Base-by-base conservation (phyloP, 106 monocot genomes). In the Acorus gramineus region DNA sequence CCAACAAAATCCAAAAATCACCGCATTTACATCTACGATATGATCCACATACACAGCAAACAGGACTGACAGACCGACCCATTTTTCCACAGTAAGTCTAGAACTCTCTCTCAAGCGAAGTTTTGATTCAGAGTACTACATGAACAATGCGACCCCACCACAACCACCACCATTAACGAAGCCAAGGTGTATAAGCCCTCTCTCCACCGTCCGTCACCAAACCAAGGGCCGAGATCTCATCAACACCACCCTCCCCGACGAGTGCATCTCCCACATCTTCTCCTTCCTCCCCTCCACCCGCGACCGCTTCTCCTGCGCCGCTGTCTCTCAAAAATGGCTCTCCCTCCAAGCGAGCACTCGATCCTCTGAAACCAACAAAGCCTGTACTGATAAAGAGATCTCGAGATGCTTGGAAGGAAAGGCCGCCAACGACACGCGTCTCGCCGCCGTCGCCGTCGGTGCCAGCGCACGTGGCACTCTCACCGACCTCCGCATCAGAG, bases 301-400 rank as follows among this genome's bases (percentile, higher is more conserved):
- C 5, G 73, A 79, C 56, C 73, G 79, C 10, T 67, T 67, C 54
- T 13, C 79, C 42, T 79, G 73, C 73, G 68, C 79, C 4, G 73
- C 69, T 49, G 79, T 79, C 46, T 79, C 73, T 44, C 73, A 63
- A 69, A 68, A 53, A 50, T 79, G 73, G 73, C 73, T 79, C 42
- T 56, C 63, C 51, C 73, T 79, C 14, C 73, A 64, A 7, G 73
- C 73, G 11, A 68, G 65, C 8, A 73, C 69, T 55, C 62, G 68
- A 6, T 14, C 53, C 10, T 57, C 56, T 13, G 64, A 70, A 28
- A 28, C 28, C 28, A 28, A 28, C 28, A 28, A 28, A 28, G 28
- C 28, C 28, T 28, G 28, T 28, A 28, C 28, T 28, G 28, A 28
- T 28, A 28, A 28, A 28, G 67, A 63, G 60, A 52, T 46, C 10